phyloP scores from a whole-genome alignment of 345 rosid genomes.

The Rhizophora apiculata region DNA sequence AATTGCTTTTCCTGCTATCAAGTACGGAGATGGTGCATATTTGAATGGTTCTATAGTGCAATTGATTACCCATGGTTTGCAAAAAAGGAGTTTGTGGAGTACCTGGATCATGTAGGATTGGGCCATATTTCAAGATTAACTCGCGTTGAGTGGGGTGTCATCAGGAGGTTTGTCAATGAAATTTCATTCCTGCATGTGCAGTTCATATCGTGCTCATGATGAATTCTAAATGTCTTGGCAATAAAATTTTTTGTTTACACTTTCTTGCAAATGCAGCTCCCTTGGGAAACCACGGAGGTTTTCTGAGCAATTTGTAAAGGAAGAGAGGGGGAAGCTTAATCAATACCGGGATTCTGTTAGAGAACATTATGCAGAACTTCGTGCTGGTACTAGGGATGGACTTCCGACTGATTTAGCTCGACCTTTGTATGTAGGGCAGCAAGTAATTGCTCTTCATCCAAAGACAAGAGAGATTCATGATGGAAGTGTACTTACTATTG shows the following conservation, averaged over 20 bases:
- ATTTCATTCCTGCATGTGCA: constrained; percentile 9
- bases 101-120: constrained; percentile 89
- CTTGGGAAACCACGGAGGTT: constrained; percentile 97
- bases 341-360: constrained; percentile 90
- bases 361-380: constrained; percentile 75
- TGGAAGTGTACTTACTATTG: constrained; percentile 88
- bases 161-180: constrained; percentile 62
- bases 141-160: constrained; percentile 97
- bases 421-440: constrained; percentile 87
- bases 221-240: neutral
- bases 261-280: constrained; percentile 57
- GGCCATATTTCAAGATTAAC: constrained; percentile 93
- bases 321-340: constrained; percentile 83
- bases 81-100: constrained; percentile 89
- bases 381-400: constrained; percentile 76
- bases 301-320: constrained; percentile 71
- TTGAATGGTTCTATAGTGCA: constrained; percentile 95
- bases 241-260: neutral
- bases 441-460: constrained; percentile 82
- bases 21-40: constrained; percentile 85
- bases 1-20: constrained; percentile 55
- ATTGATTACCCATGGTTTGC: constrained; percentile 98
- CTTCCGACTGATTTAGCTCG: constrained; percentile 90
- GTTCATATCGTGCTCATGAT: neutral
- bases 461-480: constrained; percentile 79